A percentile compares a stretch with the other conserved stretches of the same genome.
These are phyloP conservation scores for Mycosarcoma mackinlayi DNA, from an alignment of 1,284 basidiomycete species.

Conservation along the genomic window DNA sequence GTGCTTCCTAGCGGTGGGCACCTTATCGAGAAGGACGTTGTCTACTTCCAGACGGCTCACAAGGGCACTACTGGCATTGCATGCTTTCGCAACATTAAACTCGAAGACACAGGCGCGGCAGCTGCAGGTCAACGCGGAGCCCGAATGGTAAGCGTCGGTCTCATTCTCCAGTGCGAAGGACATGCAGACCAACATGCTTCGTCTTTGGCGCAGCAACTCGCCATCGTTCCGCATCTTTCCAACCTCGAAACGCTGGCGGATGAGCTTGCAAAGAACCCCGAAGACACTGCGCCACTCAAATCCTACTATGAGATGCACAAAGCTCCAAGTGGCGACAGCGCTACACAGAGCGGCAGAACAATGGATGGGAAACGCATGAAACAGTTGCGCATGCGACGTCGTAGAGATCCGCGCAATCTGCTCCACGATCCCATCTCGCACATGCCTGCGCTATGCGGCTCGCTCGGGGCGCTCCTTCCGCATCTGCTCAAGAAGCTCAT, in stretches of 20 bases:
- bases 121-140: constrained; percentile 45
- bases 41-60: constrained; percentile 45
- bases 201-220: constrained; percentile 38
- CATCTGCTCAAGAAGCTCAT: constrained; percentile 54
- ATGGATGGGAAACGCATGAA: constrained; percentile 38
- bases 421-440: constrained; percentile 46
- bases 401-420: constrained; percentile 38
- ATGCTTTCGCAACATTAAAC: constrained; percentile 48
- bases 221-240: constrained; percentile 43
- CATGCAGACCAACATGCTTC: constrained; percentile 18
- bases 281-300: constrained; percentile 16
- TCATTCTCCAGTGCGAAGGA: constrained; percentile 32
- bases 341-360: not conserved
- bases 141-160: constrained; percentile 53
- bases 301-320: constrained; percentile 34
- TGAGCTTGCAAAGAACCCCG: constrained; percentile 22
- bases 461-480: constrained; percentile 55
- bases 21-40: constrained; percentile 45
- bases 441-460: constrained; percentile 52
- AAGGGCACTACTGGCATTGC: constrained; percentile 44
- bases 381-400: constrained; percentile 40
- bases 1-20: constrained; percentile 57
- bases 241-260: constrained; percentile 45
- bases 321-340: not conserved
- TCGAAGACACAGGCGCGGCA: constrained; percentile 17